Conservation (phyloP, 176 grass and related monocot genomes). For the Cenchrus purpureus region DNA sequence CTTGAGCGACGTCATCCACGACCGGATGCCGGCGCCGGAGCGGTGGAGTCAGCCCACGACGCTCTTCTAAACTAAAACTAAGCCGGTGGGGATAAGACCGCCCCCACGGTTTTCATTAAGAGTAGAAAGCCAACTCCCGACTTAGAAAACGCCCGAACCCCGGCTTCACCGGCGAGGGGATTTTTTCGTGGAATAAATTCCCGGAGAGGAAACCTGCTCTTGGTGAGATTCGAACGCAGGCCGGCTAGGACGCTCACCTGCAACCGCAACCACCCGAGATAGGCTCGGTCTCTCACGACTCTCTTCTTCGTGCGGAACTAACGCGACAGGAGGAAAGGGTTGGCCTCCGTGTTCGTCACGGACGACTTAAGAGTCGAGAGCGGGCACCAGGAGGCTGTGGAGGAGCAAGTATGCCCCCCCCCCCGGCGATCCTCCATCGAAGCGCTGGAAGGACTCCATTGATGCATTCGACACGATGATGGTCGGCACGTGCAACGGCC, state of each 20-base stretch:
- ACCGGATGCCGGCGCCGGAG: conserved; percentile 4
- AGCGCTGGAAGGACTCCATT: rapidly evolving
- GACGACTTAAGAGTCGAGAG: neutral
- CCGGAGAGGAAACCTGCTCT: too few species aligned
- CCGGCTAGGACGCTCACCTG: too few species aligned
- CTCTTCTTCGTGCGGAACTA: neutral
- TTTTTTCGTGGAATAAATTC: too few species aligned
- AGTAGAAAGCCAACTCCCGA: too few species aligned
- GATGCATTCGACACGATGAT: neutral
- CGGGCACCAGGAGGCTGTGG: neutral
- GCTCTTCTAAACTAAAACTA: neutral
- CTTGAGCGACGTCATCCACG: conserved; percentile 26
- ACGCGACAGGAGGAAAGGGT: rapidly evolving
- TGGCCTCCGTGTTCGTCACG: neutral
- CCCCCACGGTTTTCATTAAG: too few species aligned
- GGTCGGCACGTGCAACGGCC: conserved; percentile 44
- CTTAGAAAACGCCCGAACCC: too few species aligned
- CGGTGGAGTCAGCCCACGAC: neutral
- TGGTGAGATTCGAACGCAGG: too few species aligned
- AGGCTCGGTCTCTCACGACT: too few species aligned
- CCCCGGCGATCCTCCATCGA: neutral
- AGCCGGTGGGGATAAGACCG: too few species aligned
- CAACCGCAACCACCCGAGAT: too few species aligned
- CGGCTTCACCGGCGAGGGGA: too few species aligned
- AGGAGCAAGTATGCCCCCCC: neutral